phyloP scores from a whole-genome alignment of 257 asterid species.

The Solanum pennellii region DNA sequence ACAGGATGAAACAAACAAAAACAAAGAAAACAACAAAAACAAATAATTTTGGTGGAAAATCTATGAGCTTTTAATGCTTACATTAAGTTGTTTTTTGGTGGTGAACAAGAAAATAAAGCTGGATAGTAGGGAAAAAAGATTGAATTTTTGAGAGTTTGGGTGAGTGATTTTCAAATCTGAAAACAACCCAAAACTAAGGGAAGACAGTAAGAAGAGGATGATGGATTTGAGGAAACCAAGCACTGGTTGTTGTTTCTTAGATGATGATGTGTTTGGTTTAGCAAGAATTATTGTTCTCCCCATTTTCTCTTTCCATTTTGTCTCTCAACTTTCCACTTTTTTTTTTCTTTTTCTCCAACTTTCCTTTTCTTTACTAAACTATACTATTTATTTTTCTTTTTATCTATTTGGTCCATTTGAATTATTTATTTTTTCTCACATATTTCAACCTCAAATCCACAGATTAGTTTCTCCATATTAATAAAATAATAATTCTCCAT shows the following conservation, averaged over 20 bases:
- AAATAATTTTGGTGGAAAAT: not conserved
- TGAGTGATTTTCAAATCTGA: slow-evolving; percentile 37
- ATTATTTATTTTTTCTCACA: not conserved
- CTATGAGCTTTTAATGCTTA: slow-evolving; percentile 22
- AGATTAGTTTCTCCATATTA: not conserved
- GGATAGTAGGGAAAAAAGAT: slow-evolving; percentile 10
- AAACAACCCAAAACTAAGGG: not conserved
- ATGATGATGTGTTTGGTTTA: not conserved
- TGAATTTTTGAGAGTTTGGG: slow-evolving; percentile 25
- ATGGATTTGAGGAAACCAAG: slow-evolving; percentile 4
- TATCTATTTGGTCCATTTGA: not conserved
- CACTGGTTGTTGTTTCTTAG: not conserved
- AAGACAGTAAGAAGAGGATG: slow-evolving; percentile 9
- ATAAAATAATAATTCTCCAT: not conserved
- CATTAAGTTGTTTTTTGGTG: slow-evolving; percentile 14
- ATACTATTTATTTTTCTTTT: not conserved
- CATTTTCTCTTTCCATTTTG: slow-evolving; percentile 1
- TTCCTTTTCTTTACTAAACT: not conserved
- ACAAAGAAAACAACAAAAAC: not conserved
- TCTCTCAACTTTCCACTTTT: not conserved
- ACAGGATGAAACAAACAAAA: not conserved
- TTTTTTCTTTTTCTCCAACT: not conserved
- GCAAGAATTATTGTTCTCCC: not conserved
- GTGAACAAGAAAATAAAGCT: not conserved
- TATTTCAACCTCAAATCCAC: not conserved